Evolutionary conservation across 2,329 filamentous ascomycete genomes (phyloP).

Genomic region (Volutella citrinella): DNA sequence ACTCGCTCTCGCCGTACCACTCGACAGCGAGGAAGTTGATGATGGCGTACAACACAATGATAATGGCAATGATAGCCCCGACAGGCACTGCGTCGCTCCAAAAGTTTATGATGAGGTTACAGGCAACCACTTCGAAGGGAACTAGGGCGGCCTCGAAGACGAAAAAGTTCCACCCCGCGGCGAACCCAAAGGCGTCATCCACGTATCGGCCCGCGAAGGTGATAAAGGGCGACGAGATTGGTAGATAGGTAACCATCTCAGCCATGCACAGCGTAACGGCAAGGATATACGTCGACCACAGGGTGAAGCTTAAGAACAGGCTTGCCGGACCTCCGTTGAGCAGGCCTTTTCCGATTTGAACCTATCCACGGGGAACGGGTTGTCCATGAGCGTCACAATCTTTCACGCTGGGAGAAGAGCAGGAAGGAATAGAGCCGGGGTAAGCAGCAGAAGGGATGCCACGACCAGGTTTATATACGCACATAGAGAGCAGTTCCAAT

Average conservation of each 20-base stretch:
- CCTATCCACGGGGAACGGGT: slow-evolving; percentile 29
- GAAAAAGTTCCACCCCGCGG: slow-evolving; percentile 73
- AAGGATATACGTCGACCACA: slow-evolving; percentile 62
- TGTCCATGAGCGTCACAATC: slow-evolving; percentile 12
- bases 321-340: slow-evolving; percentile 58
- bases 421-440: neutral
- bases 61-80: slow-evolving; percentile 59
- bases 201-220: slow-evolving; percentile 73
- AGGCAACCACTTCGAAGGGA: slow-evolving; percentile 65
- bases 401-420: too few relatives aligned
- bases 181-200: slow-evolving; percentile 72
- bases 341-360: slow-evolving; percentile 56
- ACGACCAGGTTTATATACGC: slow-evolving; percentile 12
- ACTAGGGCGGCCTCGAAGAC: slow-evolving; percentile 66
- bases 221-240: slow-evolving; percentile 76
- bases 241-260: slow-evolving; percentile 75
- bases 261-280: slow-evolving; percentile 61
- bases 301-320: slow-evolving; percentile 56
- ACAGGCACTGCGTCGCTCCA: slow-evolving; percentile 61
- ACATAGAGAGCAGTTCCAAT: slow-evolving; percentile 62
- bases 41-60: slow-evolving; percentile 41
- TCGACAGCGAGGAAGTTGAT: slow-evolving; percentile 73
- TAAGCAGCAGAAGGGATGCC: neutral
- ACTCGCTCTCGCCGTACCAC: slow-evolving; percentile 76
- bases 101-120: slow-evolving; percentile 60